Evolutionary conservation across 441 rosid species (phyloP), one percentile per base, ranked within the genome.

Genomic region (California macrophylla): DNA sequence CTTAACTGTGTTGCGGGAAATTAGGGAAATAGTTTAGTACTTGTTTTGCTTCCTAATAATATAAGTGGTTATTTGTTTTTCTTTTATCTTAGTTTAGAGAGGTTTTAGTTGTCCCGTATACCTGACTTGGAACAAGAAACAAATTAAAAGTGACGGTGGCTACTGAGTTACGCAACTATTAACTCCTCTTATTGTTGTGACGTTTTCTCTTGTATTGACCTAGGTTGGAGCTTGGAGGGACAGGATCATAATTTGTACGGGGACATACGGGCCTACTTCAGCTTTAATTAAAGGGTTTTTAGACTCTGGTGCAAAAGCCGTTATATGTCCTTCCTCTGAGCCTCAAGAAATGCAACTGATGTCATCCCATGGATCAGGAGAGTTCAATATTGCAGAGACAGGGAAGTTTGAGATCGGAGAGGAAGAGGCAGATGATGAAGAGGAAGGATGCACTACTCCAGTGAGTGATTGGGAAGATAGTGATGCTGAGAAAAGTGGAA

Each of bases 181-280:
- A n/a, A n/a, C n/a, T n/a, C n/a, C n/a, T n/a, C n/a, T n/a, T 28
- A 28, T 28, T 28, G 30, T 28, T 3, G 30, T 28, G 4, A 28
- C 3, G 30, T 3, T 28, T 28, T n/a, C n/a, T n/a, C n/a, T n/a
- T 58, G 61, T 64, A 52, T 73, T 38, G 69, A 34, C 62, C 28
- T 74, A 93, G 98, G 89, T 85, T 34, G 98, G 98, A 78, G 96
- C 93, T 71, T 94, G 98, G 97, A 85, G 98, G 79, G 98, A 91
- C 67, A 85, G 96, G 84, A 85, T 94, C 71, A 89, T 94, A 72
- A 75, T 94, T 30, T 94, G 88, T 82, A 79, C 96, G 1, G 98
- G 97, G 71, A 84, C 85, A 23, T 94, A 77, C 56, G 96, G 98
- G 70, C 96, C 89, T 20, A 79, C 84, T 38, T 82, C 81, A 74